Evolutionary conservation across 2,329 filamentous ascomycete species (phyloP), one percentile per base, ranked within the genome.

Genomic region (Juglanconis juglandina): DNA sequence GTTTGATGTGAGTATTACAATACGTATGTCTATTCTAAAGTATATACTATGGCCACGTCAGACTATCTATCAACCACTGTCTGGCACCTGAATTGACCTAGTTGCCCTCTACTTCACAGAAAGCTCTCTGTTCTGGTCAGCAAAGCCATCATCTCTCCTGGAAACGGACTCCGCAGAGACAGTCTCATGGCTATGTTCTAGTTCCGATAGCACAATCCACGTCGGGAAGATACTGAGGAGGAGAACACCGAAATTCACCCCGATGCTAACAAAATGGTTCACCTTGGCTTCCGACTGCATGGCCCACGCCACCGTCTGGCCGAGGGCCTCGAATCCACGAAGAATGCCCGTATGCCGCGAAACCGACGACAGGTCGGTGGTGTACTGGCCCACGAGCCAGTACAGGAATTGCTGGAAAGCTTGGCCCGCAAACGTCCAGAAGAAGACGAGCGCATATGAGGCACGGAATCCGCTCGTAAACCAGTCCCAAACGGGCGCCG

Each of bases 381-480:
- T 67, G 47, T 71, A 71, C 65, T 71, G 70, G 3, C 70, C 70
- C 6, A 71, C 67, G 4, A 71, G 67, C 69, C 69, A 71, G 62
- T 71, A 71, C 14, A 71, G 59, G 61, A 71, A 71, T 62, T 71
- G 70, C 59, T 71, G 70, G 61, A 70, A 71, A 1, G 70, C 70
- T 62, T 71, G 70, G 24, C 70, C 70, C 5, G 63, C 69, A 53
- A 84, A 89, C 65, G 87, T 89, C 42, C 90, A 91, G n/a, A 83
- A 89, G 65, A 66, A 66, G 30, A 85, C 91, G 69, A 84, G 84
- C 1, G 82, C 83, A 1, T 87, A 88, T 41, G 82, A 88, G 13
- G 85, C 87, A 65, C 81, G 79, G 1, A 83, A 84, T 68, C 85
- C 83, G 67, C 84, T 66, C 52, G 57, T 59, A 61, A 71, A 71